Evolutionary conservation across 768 basidiomycete species (phyloP).

Genomic region (Serendipita indica): DNA sequence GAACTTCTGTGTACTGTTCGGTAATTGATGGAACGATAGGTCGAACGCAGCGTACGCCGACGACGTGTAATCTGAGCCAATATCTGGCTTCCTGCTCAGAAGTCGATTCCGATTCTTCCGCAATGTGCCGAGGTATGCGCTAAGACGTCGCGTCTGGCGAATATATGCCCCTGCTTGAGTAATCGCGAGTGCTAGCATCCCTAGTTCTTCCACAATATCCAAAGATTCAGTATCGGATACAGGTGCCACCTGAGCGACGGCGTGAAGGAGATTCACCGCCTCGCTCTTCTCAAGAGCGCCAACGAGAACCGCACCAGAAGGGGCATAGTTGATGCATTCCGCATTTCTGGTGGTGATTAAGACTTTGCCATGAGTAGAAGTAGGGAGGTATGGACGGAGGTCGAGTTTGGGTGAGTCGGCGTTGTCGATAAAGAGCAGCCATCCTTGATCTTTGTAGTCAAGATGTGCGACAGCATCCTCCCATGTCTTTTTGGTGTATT

Average conservation of each 20-base stretch:
- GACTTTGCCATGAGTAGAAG: background rate
- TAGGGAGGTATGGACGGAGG: background rate
- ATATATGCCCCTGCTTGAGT: conserved; percentile 1
- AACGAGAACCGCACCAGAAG: background rate
- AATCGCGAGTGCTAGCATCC: background rate
- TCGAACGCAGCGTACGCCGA: background rate
- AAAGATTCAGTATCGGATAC: background rate
- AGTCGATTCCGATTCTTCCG: background rate
- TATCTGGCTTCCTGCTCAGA: background rate
- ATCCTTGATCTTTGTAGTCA: background rate
- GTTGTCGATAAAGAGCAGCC: conserved; percentile 2
- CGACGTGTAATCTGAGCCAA: background rate
- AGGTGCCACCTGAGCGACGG: background rate
- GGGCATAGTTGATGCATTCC: background rate
- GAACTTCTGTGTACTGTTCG: background rate
- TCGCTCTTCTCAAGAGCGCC: background rate
- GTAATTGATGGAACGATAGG: background rate
- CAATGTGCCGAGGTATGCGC: background rate
- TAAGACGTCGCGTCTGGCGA: background rate
- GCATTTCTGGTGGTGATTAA: background rate
- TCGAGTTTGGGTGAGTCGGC: background rate
- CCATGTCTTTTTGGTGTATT: background rate
- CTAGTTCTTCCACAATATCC: background rate
- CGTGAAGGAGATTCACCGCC: background rate
- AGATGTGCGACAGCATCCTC: background rate